Base-by-base conservation (phyloP, 768 basidiomycete genomes). In the Suillus lakei region DNA sequence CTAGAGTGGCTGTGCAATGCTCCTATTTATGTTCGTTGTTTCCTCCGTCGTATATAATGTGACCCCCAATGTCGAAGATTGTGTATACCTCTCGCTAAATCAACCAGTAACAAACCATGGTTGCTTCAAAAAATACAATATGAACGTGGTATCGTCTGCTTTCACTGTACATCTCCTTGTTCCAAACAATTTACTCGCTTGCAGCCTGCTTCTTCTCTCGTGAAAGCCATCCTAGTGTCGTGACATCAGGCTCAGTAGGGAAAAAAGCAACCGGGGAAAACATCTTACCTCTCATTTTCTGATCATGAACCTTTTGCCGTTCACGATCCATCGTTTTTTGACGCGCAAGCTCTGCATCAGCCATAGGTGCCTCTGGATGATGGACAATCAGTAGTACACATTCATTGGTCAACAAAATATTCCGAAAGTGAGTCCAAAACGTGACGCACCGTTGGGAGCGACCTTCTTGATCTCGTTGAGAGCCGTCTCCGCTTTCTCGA, bases 271-370 rank as follows among this genome's bases (percentile, higher is more conserved):
- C 7, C 18, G 1, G 34, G 30, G 0, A 54, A 12, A 21, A 66
- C 62, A 21, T 68, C 67, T 44, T 46, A 91, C 93, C 93, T 81
- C 89, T 91, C 73, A 94, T 79, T 75, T 91, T 94, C 73, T 89
- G 81, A 66, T 88, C 89, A 67, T 88, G 84, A 0, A 73, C 84
- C 67, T 79, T 85, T 67, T 91, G 89, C 53, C 87, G 85, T 72
- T 89, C 89, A 68, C 88, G 85, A 63, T 95, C 92, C 41, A 83
- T 83, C 3, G 73, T 83, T 18, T 84, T 84, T 53, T 92, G 81
- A 51, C 91, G 80, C 15, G 80, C 73, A 38, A 94, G 77, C 72
- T 95, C 93, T 13, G 84, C 83, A n/a, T 88, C 86, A 50, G 86
- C 88, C 54, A 81, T 73, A 0, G 84, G 70, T 39, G 83, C 82